These are phyloP conservation scores for Hypoxylon perforatum DNA, from an alignment of 495 filamentous ascomycete species.

Conservation along the genomic window DNA sequence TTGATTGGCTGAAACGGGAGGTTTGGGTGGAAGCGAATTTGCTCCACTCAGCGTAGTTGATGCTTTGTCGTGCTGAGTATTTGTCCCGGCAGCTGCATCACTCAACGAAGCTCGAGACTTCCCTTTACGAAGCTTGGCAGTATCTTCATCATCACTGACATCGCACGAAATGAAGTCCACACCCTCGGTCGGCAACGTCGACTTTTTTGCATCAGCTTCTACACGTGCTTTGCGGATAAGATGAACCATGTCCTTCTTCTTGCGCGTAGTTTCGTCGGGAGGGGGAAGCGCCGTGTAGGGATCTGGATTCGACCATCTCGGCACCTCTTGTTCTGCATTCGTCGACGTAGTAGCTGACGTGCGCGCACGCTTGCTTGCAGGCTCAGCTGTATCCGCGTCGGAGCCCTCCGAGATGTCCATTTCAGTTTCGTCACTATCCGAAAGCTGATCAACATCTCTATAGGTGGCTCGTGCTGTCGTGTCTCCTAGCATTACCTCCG, in stretches of 20 bases:
- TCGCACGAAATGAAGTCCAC: conserved; percentile 89
- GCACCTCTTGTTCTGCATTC: conserved; percentile 54
- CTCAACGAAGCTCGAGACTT: neutral
- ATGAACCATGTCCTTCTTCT: conserved; percentile 85
- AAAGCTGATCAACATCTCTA: conserved; percentile 67
- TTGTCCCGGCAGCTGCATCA: neutral
- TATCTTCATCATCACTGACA: conserved; percentile 63
- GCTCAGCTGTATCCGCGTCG: conserved; percentile 60
- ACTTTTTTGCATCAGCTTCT: conserved; percentile 58
- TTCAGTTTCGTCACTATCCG: conserved; percentile 76
- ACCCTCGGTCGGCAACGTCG: conserved; percentile 64
- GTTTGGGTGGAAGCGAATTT: conserved; percentile 28
- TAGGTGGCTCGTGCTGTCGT: conserved; percentile 53
- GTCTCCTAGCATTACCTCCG: conserved; percentile 52
- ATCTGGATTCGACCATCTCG: conserved; percentile 94
- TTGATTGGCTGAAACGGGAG: neutral
- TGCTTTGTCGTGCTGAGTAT: neutral
- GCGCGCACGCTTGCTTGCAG: conserved; percentile 61
- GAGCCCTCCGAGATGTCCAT: conserved; percentile 71
- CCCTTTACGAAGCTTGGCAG: neutral
- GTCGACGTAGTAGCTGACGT: conserved; percentile 46
- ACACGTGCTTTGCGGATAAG: conserved; percentile 87
- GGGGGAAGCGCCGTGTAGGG: conserved; percentile 87
- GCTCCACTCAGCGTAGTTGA: neutral
- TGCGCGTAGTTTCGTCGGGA: conserved; percentile 66